A percentile compares a stretch with the other conserved stretches of the same genome.
phyloP scores from a whole-genome alignment of 2,329 filamentous ascomycete species.

The Leptographium flavum region DNA sequence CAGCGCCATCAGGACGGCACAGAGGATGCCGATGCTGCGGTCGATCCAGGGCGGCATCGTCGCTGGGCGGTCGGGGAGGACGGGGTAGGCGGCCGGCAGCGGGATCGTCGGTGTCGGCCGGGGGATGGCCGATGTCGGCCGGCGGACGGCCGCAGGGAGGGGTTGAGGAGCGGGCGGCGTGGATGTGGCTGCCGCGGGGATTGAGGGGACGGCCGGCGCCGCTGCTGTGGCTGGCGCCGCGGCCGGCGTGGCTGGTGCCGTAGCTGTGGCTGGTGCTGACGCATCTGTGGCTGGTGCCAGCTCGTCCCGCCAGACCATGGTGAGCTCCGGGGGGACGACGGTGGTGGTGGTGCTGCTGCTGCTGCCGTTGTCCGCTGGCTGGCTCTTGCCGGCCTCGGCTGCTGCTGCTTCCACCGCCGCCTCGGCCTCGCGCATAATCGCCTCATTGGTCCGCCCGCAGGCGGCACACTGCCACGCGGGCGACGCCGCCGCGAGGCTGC shows the following conservation, averaged over 20 bases:
- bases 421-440: constrained; percentile 55
- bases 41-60: constrained; percentile 58
- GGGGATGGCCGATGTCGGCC: constrained; percentile 10
- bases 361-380: neutral
- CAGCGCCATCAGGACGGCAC: constrained; percentile 57
- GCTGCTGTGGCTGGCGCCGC: neutral
- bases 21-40: constrained; percentile 59
- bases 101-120: constrained; percentile 22
- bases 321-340: constrained; percentile 36
- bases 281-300: constrained; percentile 19
- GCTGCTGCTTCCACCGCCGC: constrained; percentile 8
- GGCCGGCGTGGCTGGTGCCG: neutral
- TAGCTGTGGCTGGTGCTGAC: neutral
- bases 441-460: constrained; percentile 58
- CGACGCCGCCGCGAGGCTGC: constrained; percentile 54
- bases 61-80: too few species aligned
- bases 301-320: constrained; percentile 61
- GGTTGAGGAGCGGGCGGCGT: neutral
- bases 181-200: too few species aligned
- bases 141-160: neutral
- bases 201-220: neutral
- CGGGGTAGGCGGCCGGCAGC: too few species aligned
- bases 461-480: constrained; percentile 50
- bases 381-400: neutral
- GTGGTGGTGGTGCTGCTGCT: neutral